Conservation (phyloP, 495 filamentous ascomycete genomes). For the Aspergillus haitiensis region DNA sequence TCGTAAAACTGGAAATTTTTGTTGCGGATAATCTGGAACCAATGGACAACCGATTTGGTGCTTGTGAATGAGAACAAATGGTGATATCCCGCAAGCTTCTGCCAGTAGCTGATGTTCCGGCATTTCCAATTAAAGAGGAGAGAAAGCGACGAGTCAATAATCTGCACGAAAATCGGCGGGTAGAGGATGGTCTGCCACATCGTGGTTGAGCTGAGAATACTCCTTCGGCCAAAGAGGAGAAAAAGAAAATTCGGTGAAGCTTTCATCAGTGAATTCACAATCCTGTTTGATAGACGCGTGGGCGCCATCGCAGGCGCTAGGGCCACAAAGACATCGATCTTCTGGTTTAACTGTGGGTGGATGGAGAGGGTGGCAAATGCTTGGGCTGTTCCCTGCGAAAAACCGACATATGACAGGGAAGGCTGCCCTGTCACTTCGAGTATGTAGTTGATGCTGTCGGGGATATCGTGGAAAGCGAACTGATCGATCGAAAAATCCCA, state of each 20-base stretch:
- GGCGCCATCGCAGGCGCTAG: constrained; percentile 96
- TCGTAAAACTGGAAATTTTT: constrained; percentile 97
- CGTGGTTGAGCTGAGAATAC: constrained; percentile 86
- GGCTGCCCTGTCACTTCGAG: constrained; percentile 76
- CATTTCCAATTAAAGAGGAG: constrained; percentile 90
- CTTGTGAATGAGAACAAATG: constrained; percentile 96
- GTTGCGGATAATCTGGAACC: constrained; percentile 98
- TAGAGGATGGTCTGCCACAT: constrained; percentile 98
- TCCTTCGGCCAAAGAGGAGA: constrained; percentile 91
- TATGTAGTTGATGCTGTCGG: constrained; percentile 89
- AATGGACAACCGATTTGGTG: constrained; percentile 94
- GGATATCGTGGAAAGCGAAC: constrained; percentile 97
- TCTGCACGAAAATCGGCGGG: constrained; percentile 86
- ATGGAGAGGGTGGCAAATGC: constrained; percentile 95
- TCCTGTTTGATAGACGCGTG: constrained; percentile 79
- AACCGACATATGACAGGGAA: constrained; percentile 94
- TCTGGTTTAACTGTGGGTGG: constrained; percentile 87
- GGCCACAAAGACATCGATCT: constrained; percentile 96
- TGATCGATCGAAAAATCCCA: constrained; percentile 99
- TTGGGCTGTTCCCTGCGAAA: constrained; percentile 95
- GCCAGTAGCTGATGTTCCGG: constrained; percentile 78
- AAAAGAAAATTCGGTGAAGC: constrained; percentile 91
- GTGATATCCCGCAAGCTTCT: constrained; percentile 96
- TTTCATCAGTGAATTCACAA: constrained; percentile 91
- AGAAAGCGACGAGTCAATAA: constrained; percentile 77